Evolutionary conservation across 2,329 filamentous ascomycete species (phyloP).

Genomic region (Atkinsonella hypoxylon): DNA sequence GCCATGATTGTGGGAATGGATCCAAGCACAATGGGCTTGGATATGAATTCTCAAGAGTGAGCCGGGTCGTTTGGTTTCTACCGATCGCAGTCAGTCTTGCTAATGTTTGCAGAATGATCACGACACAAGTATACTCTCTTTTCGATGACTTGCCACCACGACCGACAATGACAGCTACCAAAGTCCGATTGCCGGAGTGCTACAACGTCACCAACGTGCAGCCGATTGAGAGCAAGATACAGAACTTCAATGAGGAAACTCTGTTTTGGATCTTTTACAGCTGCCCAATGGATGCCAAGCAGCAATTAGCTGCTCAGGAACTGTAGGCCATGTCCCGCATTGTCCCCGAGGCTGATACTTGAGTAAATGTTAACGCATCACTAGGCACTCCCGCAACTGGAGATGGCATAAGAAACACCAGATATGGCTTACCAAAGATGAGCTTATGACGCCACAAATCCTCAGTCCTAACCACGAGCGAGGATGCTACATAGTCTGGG

Average conservation of each 20-base stretch:
- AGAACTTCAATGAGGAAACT: slow-evolving; percentile 56
- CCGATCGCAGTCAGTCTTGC: neutral
- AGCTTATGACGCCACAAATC: slow-evolving; percentile 49
- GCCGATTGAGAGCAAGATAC: slow-evolving; percentile 52
- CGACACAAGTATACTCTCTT: slow-evolving; percentile 48
- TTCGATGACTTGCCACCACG: slow-evolving; percentile 48
- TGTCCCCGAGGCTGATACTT: neutral
- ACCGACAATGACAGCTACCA: slow-evolving; percentile 37
- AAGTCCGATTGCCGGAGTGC: slow-evolving; percentile 50
- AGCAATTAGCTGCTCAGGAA: slow-evolving; percentile 50
- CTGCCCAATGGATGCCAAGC: slow-evolving; percentile 49
- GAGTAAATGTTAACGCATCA: neutral
- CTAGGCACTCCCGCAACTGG: slow-evolving; percentile 52
- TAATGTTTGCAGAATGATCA: slow-evolving; percentile 34
- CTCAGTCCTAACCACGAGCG: slow-evolving; percentile 48
- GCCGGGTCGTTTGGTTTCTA: slow-evolving; percentile 15
- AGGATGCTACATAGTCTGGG: slow-evolving; percentile 56
- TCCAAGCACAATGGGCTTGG: slow-evolving; percentile 42
- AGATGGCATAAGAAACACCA: slow-evolving; percentile 57
- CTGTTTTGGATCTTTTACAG: slow-evolving; percentile 61
- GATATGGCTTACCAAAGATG: slow-evolving; percentile 57
- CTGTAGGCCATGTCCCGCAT: slow-evolving; percentile 33
- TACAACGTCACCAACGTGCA: slow-evolving; percentile 57
- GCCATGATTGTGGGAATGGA: slow-evolving; percentile 49
- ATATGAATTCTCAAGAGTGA: slow-evolving; percentile 46